Evolutionary conservation across 768 basidiomycete genomes (phyloP).

Genomic region (Tylopilus balloui): DNA sequence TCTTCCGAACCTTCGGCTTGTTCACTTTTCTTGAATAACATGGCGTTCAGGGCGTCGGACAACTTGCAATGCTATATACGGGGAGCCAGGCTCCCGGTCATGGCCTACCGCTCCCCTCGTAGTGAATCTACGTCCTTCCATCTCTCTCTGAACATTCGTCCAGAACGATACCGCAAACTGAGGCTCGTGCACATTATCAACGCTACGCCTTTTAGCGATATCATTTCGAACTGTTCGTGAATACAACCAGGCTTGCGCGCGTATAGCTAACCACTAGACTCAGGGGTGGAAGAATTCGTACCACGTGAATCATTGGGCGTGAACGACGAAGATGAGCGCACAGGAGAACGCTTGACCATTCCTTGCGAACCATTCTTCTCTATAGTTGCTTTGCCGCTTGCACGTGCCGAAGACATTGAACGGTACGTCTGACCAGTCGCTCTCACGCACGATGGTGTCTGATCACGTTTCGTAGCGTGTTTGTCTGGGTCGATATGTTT

Average conservation of each 20-base stretch:
- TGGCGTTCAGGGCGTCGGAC: conserved; percentile 35
- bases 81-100: conserved; percentile 42
- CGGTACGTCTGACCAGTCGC: conserved; percentile 32
- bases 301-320: conserved; percentile 34
- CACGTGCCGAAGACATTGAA: conserved; percentile 39
- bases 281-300: conserved; percentile 40
- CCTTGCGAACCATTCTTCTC: conserved; percentile 40
- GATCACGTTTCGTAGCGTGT: conserved; percentile 32
- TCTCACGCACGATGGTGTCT: not conserved
- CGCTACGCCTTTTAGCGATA: conserved; percentile 28
- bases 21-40: conserved; percentile 5
- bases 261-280: conserved; percentile 5
- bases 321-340: conserved; percentile 36
- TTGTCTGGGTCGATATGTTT: conserved; percentile 46
- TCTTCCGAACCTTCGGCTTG: not conserved
- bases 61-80: conserved; percentile 47
- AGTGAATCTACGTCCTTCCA: conserved; percentile 23
- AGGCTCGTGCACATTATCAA: conserved; percentile 41
- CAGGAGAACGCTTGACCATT: conserved; percentile 41
- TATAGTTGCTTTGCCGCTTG: conserved; percentile 32
- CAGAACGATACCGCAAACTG: conserved; percentile 49
- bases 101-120: conserved; percentile 35
- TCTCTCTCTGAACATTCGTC: conserved; percentile 36
- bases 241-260: not conserved
- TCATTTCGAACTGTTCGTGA: conserved; percentile 38